These are phyloP conservation scores for Aureobasidium namibiae DNA, from an alignment of 2,329 filamentous ascomycete genomes.

Conservation along the genomic window DNA sequence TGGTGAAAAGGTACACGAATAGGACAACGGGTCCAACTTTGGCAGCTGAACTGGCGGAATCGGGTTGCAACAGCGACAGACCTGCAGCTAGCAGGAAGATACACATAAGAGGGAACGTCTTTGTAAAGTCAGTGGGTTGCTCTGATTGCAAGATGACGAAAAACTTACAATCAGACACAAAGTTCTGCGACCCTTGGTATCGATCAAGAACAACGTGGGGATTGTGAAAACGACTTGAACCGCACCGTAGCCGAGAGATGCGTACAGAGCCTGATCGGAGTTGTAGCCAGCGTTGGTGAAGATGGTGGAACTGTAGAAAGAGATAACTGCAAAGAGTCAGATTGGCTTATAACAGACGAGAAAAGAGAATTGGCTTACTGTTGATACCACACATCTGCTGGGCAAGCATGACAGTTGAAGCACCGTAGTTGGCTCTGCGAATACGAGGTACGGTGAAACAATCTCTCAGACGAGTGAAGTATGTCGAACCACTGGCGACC, in stretches of 20 bases:
- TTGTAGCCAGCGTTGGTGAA: conserved; percentile 31
- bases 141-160: background rate
- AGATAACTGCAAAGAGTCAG: conserved; percentile 14
- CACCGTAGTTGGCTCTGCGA: conserved; percentile 29
- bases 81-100: conserved; percentile 43
- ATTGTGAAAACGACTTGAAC: conserved; percentile 40
- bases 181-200: conserved; percentile 36
- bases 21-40: conserved; percentile 32
- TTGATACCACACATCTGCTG: conserved; percentile 10
- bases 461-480: conserved; percentile 37
- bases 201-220: conserved; percentile 39
- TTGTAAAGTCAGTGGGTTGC: conserved; percentile 17
- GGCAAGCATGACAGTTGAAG: conserved; percentile 23
- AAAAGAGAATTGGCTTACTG: background rate
- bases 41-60: conserved; percentile 17
- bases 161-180: conserved; percentile 21
- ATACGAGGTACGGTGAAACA: conserved; percentile 42
- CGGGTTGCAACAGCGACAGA: conserved; percentile 31
- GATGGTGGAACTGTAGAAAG: conserved; percentile 30
- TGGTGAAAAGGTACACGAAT: conserved; percentile 44
- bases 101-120: conserved; percentile 40
- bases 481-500: conserved; percentile 24
- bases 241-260: conserved; percentile 37
- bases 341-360: background rate
- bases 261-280: conserved; percentile 28